phyloP scores from a whole-genome alignment of 192 early-diverging fungal genomes.

The Coemansia sp. region DNA sequence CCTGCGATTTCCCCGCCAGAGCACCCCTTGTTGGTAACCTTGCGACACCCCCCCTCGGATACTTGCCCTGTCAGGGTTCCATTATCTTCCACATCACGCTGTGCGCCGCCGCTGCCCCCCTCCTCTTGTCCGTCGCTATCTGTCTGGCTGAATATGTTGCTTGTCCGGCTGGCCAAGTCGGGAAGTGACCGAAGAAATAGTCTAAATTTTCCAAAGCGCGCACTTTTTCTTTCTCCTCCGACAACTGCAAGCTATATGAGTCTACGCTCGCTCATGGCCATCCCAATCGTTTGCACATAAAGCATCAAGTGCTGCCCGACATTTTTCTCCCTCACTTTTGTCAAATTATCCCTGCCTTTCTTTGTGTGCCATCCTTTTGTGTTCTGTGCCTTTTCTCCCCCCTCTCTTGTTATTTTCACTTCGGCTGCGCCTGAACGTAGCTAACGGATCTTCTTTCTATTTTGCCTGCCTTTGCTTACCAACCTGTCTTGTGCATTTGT shows the following conservation, averaged over 20 bases:
- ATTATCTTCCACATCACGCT: slow-evolving; percentile 14
- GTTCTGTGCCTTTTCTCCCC: background rate
- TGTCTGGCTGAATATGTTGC: slow-evolving; percentile 4
- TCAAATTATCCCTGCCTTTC: slow-evolving; percentile 20
- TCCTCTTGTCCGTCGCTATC: slow-evolving; percentile 4
- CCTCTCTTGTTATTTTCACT: background rate
- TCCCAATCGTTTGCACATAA: slow-evolving; percentile 10
- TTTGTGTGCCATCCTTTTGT: slow-evolving; percentile 8
- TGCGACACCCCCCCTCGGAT: slow-evolving; percentile 9
- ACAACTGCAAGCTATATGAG: slow-evolving; percentile 3
- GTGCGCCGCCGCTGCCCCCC: background rate
- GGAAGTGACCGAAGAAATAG: slow-evolving; percentile 14
- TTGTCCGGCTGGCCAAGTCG: slow-evolving; percentile 3
- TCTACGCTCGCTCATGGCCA: background rate
- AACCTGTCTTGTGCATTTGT: slow-evolving; percentile 1
- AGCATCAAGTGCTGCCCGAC: background rate
- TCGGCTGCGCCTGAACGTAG: slow-evolving; percentile 4
- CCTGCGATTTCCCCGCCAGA: slow-evolving; percentile 2
- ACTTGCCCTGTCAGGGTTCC: slow-evolving; percentile 13
- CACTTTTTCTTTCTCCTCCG: background rate
- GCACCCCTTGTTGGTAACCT: slow-evolving; percentile 17
- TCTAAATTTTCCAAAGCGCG: background rate
- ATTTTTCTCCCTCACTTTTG: slow-evolving; percentile 3
- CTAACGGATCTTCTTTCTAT: slow-evolving; percentile 14
- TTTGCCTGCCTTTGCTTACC: slow-evolving; percentile 11